Evolutionary conservation across 2,329 filamentous ascomycete genomes (phyloP), one percentile per base, ranked within the genome.

Genomic region (Pseudogymnoascus sp.): DNA sequence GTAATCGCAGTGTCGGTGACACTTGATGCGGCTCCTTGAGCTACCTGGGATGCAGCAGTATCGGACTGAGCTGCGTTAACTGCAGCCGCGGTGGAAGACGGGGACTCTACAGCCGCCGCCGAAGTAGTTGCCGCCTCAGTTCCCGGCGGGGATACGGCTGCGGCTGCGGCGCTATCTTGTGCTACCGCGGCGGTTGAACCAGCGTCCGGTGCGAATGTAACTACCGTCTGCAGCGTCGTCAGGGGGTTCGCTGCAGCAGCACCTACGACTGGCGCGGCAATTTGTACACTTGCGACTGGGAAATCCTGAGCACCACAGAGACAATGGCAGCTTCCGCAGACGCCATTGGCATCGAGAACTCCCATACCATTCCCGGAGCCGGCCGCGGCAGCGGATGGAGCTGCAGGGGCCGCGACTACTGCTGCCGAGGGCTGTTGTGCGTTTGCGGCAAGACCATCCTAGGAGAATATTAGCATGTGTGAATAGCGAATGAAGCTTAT

Each of bases 181-280:
- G n/a, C 47, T 53, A n/a, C 47, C 5, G 57, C 65, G 8, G 18
- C 58, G 8, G 58, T 60, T 22, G 50, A 35, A 35, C 14, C 36
- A 15, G 25, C 59, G 25, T 47, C 18, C 8, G 57, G 6, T 14
- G 62, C 25, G 28, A 38, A 25, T 28, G 60, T 59, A 33, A 61
- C 53, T 25, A 61, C 53, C 11, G 60, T 60, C 41, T 60, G 59
- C 9, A 60, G 41, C 18, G 59, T 60, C 33, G 59, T 60, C 14
- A 60, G 6, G 7, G 53, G 14, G 37, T 22, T 43, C 30, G 22
- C n/a, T 18, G 53, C 33, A 4, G 15, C 9, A 38, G 11, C 43
- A 28, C 12, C 20, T 2, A 38, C 60, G 33, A 30, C 15, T 22
- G 53, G 25, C 8, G 47, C 58, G 35, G 53, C 50, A 6, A 38